Evolutionary conservation across 179 eudicot genomes (phyloP), one percentile per base, ranked within the genome.

Genomic region (Sideroxylon spinosum): DNA sequence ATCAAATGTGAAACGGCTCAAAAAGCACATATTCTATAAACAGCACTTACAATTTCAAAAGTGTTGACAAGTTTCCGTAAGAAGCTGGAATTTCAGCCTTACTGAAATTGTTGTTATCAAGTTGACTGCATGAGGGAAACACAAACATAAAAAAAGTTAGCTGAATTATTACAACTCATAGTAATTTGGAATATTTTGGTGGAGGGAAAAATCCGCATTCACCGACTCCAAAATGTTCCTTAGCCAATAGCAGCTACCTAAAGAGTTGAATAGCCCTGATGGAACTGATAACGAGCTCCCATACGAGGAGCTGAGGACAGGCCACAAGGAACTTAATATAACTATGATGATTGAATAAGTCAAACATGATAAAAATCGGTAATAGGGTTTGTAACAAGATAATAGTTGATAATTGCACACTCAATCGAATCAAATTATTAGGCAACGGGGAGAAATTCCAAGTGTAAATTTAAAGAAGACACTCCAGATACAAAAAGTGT

Each of bases 91-190:
- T 83, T 11, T 62, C 80, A 69, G 75, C 74, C 49, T 76, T 83
- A 55, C 56, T 68, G 71, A 79, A 84, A 68, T 86, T 68, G 83
- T 86, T 86, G 85, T 86, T 86, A 81, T 86, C 88, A 70, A 86
- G 80, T 75, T 86, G 88, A 79, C 88, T 86, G 86, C 71, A 76
- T 53, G 44, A 48, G 44, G 37, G 29, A 67, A 68, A 64, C 28
- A 28, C 16, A 20, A 53, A 80, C 0, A 64, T 50, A 7, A 71
- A 8, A 48, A 25, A n/a, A 55, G 55, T 29, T 26, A 50, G 52
- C 28, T 63, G 61, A 48, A 44, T 37, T 14, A 13, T 13, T 55
- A 29, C 37, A 13, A 14, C 66, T 73, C 48, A 20, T 4, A 44
- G 16, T 13, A 56, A 10, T 55, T 56, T 25, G 17, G 7, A 63